phyloP scores from a whole-genome alignment of 2,329 filamentous ascomycete genomes.

The Colletotrichum salicis region DNA sequence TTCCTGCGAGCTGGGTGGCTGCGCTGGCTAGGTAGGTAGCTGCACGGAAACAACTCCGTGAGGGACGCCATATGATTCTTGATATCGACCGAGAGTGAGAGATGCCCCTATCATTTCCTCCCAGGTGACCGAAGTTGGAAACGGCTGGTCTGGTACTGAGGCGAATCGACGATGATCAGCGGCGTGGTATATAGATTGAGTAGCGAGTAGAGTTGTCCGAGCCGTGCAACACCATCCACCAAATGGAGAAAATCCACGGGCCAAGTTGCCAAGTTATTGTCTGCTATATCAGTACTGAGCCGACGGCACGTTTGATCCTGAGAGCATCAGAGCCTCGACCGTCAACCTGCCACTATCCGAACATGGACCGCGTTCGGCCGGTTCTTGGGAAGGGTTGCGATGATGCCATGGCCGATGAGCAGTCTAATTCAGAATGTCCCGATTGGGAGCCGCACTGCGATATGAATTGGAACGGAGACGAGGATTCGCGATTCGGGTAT shows the following conservation, averaged over 20 bases:
- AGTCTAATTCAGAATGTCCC: not conserved
- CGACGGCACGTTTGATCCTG: not conserved
- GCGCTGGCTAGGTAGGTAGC: not conserved
- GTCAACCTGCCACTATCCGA: not conserved
- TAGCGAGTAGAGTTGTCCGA: not conserved
- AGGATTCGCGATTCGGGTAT: not conserved
- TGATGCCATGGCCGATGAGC: not conserved
- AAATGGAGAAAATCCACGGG: not conserved
- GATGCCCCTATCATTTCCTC: not conserved
- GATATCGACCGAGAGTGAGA: not conserved
- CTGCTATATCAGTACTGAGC: not conserved
- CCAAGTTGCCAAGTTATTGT: not conserved
- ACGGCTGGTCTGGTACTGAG: not conserved
- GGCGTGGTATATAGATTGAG: not conserved
- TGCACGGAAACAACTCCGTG: not conserved
- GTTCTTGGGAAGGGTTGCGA: not conserved
- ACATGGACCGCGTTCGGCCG: not conserved
- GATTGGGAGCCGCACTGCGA: not conserved
- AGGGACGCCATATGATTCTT: not conserved
- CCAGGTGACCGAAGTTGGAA: not conserved
- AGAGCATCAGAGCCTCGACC: not conserved
- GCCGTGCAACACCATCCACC: not conserved
- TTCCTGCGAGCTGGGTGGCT: not conserved
- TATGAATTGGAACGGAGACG: not conserved
- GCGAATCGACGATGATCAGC: not conserved